Evolutionary conservation across 176 grass and related monocot genomes (phyloP).

Genomic region (Carex cristatella): DNA sequence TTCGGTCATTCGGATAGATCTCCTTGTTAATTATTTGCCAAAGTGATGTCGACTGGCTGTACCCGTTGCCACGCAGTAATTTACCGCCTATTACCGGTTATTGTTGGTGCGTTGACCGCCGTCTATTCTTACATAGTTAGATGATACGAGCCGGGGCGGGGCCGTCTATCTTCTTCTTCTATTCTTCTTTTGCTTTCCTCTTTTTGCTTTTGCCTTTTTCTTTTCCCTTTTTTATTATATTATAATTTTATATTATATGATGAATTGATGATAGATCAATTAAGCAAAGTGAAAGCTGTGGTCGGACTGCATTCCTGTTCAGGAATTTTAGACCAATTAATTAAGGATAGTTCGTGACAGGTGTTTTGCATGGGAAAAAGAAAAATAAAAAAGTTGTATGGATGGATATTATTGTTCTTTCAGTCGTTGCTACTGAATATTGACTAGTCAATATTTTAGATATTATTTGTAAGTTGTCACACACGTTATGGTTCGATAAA

Average conservation of each 20-base stretch:
- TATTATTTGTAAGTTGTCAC: no score
- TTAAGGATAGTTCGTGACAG: no score
- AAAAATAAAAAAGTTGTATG: no score
- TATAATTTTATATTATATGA: no score
- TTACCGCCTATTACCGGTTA: not conserved
- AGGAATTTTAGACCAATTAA: no score
- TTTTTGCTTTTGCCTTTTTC: not conserved
- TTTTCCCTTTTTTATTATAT: not conserved
- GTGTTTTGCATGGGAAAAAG: no score
- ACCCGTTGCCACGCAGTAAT: not conserved
- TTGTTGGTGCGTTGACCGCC: constrained; percentile 9
- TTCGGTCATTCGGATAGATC: not conserved
- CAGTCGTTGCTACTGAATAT: no score
- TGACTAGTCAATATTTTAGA: no score
- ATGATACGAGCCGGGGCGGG: not conserved
- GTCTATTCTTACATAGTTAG: not conserved
- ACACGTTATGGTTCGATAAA: no score
- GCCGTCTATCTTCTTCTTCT: not conserved
- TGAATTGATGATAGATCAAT: not conserved
- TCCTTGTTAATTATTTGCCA: not conserved
- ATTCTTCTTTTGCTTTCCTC: not conserved
- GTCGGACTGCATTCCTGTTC: no score
- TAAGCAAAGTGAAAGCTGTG: not conserved
- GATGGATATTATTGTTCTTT: no score
- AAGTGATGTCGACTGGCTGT: not conserved